These are phyloP conservation scores for Miscanthus lutarioriparius DNA, from an alignment of 176 grass and related monocot species.

Conservation along the genomic window DNA sequence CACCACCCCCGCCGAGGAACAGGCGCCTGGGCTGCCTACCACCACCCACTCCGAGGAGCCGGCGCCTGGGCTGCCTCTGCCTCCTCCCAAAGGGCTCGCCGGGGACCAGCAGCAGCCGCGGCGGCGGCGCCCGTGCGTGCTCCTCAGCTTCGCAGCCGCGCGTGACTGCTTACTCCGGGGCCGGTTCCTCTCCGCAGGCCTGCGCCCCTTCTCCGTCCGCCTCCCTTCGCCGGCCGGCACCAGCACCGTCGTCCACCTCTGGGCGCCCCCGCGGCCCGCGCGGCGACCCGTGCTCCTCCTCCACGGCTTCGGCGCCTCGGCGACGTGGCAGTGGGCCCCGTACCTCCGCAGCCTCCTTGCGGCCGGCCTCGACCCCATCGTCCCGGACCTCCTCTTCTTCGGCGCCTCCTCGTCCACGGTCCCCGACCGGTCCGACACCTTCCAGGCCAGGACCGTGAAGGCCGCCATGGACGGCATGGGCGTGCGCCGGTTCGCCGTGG, in stretches of 20 bases:
- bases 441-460: conserved; percentile 62
- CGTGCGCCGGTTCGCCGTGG: conserved; percentile 51
- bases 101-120: not conserved
- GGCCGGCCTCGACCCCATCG: conserved; percentile 75
- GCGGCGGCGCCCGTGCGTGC: conserved; percentile 36
- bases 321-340: conserved; percentile 76
- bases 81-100: conserved; percentile 2
- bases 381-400: conserved; percentile 95
- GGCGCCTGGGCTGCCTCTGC: not conserved
- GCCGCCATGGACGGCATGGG: conserved; percentile 63
- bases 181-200: conserved; percentile 60
- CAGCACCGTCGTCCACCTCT: conserved; percentile 64
- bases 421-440: conserved; percentile 61
- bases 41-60: no score
- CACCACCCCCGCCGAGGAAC: not conserved
- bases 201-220: conserved; percentile 54
- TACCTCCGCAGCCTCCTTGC: conserved; percentile 64
- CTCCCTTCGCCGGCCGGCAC: conserved; percentile 39
- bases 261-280: conserved; percentile 45
- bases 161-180: conserved; percentile 63
- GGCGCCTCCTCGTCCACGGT: conserved; percentile 52
- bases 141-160: conserved; percentile 70
- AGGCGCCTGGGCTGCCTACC: not conserved
- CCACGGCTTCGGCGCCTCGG: conserved; percentile 84
- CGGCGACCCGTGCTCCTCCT: conserved; percentile 62